Evolutionary conservation across 192 early-diverging fungal genomes (phyloP).

Genomic region (Spizellomyces punctatus): DNA sequence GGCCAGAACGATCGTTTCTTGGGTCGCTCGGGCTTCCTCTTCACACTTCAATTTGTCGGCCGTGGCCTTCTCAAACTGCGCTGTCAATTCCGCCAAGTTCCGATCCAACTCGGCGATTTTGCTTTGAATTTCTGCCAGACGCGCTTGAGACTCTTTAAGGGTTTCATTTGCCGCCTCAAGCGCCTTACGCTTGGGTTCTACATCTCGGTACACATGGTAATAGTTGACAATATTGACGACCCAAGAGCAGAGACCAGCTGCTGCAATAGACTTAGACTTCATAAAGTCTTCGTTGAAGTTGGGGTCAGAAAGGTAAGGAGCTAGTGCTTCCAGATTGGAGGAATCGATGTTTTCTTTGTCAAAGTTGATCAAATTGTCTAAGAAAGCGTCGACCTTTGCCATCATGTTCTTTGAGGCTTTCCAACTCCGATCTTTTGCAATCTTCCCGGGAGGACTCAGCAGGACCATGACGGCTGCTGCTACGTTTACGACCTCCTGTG

Average conservation of each 20-base stretch:
- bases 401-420: slow-evolving; percentile 71
- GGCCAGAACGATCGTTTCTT: slow-evolving; percentile 65
- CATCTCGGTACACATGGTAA: slow-evolving; percentile 66
- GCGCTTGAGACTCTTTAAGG: slow-evolving; percentile 54
- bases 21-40: slow-evolving; percentile 64
- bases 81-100: slow-evolving; percentile 61
- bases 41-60: slow-evolving; percentile 65
- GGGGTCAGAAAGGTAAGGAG: slow-evolving; percentile 61
- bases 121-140: slow-evolving; percentile 58
- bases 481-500: slow-evolving; percentile 60
- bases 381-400: slow-evolving; percentile 70
- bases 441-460: slow-evolving; percentile 63
- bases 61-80: slow-evolving; percentile 69
- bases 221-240: slow-evolving; percentile 65
- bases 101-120: slow-evolving; percentile 65
- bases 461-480: slow-evolving; percentile 66
- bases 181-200: slow-evolving; percentile 65
- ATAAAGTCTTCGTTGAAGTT: slow-evolving; percentile 71
- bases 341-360: slow-evolving; percentile 67
- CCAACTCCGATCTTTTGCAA: slow-evolving; percentile 67
- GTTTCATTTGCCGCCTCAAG: slow-evolving; percentile 60
- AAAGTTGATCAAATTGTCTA: slow-evolving; percentile 61
- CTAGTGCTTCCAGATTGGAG: slow-evolving; percentile 63
- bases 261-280: slow-evolving; percentile 65
- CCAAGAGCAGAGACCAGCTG: slow-evolving; percentile 67